Evolutionary conservation across 2,329 filamentous ascomycete genomes (phyloP).

Genomic region (Aspergillus felis): DNA sequence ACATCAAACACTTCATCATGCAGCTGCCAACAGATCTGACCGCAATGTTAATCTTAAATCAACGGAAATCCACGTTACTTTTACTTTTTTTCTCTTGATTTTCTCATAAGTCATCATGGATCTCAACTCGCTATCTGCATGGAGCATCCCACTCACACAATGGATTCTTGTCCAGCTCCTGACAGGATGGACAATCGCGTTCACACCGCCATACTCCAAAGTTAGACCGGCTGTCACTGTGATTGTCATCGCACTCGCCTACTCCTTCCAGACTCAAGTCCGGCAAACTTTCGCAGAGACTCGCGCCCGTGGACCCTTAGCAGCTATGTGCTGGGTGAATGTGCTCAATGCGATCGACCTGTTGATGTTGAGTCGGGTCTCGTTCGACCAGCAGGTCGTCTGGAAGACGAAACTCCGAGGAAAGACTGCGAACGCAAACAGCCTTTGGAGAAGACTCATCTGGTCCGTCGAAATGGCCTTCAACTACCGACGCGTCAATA

Average conservation of each 20-base stretch:
- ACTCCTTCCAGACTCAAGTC: slow-evolving; percentile 6
- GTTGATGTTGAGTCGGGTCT: slow-evolving; percentile 14
- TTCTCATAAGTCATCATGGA: neutral
- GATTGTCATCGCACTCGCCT: slow-evolving; percentile 9
- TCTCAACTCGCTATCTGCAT: neutral
- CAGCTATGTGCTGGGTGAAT: slow-evolving; percentile 19
- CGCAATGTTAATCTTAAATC: neutral
- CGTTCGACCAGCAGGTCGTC: slow-evolving; percentile 8
- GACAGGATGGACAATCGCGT: slow-evolving; percentile 8
- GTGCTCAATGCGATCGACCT: slow-evolving; percentile 20
- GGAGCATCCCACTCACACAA: slow-evolving; percentile 7
- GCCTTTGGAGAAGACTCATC: neutral
- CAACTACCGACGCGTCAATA: slow-evolving; percentile 20
- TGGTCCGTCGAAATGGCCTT: slow-evolving; percentile 13
- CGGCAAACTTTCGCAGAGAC: slow-evolving; percentile 1
- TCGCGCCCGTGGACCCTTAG: slow-evolving; percentile 10
- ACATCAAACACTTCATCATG: neutral
- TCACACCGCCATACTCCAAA: slow-evolving; percentile 7
- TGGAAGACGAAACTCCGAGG: slow-evolving; percentile 6
- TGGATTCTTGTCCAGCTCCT: slow-evolving; percentile 13
- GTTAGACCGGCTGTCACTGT: slow-evolving; percentile 3
- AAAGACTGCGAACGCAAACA: neutral
- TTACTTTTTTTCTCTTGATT: too few relatives aligned
- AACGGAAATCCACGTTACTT: too few relatives aligned
- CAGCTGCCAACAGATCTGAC: neutral